These are phyloP conservation scores for Lactarius evosmus DNA, from an alignment of 768 basidiomycete genomes.

Conservation along the genomic window DNA sequence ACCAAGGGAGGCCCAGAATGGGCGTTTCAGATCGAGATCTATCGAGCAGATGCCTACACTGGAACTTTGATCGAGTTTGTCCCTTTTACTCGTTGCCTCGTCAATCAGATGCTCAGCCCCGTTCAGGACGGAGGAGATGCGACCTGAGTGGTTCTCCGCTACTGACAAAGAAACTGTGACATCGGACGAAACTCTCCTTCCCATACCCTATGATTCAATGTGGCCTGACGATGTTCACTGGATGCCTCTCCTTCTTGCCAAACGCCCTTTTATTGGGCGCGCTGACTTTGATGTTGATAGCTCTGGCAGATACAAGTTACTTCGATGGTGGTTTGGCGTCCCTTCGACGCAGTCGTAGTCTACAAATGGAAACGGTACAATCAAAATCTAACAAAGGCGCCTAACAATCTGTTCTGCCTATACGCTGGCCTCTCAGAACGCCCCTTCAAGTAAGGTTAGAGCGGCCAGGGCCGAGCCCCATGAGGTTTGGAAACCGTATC, in stretches of 20 bases:
- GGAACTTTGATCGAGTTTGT: conserved; percentile 68
- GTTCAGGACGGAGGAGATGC: conserved; percentile 82
- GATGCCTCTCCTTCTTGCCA: conserved; percentile 57
- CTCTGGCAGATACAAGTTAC: conserved; percentile 18
- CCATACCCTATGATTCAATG: conserved; percentile 61
- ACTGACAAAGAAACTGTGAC: conserved; percentile 9
- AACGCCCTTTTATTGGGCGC: conserved; percentile 46
- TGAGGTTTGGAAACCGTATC: conserved; percentile 60
- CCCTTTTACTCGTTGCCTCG: conserved; percentile 2
- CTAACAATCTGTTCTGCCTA: background rate
- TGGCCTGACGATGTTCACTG: conserved; percentile 65
- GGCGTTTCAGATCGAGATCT: conserved; percentile 73
- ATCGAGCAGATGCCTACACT: conserved; percentile 55
- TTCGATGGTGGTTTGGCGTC: conserved; percentile 28
- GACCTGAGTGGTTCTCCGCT: conserved; percentile 71
- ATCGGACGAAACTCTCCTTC: conserved; percentile 26
- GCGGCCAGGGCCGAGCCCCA: conserved; percentile 61
- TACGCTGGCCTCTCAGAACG: conserved; percentile 30
- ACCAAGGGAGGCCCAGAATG: conserved; percentile 46
- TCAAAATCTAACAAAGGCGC: background rate
- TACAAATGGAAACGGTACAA: background rate
- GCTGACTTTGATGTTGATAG: conserved; percentile 40
- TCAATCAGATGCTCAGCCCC: background rate
- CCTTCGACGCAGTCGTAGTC: conserved; percentile 9
- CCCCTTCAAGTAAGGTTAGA: conserved; percentile 45